Conservation (phyloP, 768 basidiomycete species). For the Sporobolomyces phaffii region DNA sequence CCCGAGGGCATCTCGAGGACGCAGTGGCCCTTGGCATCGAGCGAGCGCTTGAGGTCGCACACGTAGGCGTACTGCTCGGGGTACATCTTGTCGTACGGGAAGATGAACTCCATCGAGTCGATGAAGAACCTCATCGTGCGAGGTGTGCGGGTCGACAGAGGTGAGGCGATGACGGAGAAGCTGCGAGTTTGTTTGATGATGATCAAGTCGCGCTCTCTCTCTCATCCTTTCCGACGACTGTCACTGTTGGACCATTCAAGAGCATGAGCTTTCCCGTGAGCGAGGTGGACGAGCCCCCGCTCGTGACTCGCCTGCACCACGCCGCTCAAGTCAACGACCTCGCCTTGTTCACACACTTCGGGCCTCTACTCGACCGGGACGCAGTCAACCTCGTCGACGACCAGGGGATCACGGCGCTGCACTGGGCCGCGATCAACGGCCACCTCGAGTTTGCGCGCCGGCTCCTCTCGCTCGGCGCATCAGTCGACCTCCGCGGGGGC, state of each 20-base stretch:
- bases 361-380: neutral
- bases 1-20: constrained; percentile 99
- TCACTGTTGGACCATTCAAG: no score
- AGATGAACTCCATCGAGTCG: constrained; percentile 53
- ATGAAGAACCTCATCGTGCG: constrained; percentile 28
- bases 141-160: neutral
- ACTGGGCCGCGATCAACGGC: constrained; percentile 98
- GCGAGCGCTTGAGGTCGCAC: constrained; percentile 93
- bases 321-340: constrained; percentile 11
- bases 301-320: neutral
- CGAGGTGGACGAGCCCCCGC: neutral
- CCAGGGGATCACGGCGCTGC: constrained; percentile 88
- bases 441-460: constrained; percentile 81
- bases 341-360: no score
- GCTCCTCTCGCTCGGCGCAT: constrained; percentile 84
- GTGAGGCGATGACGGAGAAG: no score
- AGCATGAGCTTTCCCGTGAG: neutral
- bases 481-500: constrained; percentile 88
- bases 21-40: constrained; percentile 98
- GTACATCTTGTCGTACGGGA: constrained; percentile 92
- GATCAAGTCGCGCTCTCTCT: no score
- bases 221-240: no score
- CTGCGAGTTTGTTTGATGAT: no score
- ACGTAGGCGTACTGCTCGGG: constrained; percentile 99
- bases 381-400: constrained; percentile 58